Conservation (phyloP, 306 rosid genomes). For the Lagenaria siceraria region DNA sequence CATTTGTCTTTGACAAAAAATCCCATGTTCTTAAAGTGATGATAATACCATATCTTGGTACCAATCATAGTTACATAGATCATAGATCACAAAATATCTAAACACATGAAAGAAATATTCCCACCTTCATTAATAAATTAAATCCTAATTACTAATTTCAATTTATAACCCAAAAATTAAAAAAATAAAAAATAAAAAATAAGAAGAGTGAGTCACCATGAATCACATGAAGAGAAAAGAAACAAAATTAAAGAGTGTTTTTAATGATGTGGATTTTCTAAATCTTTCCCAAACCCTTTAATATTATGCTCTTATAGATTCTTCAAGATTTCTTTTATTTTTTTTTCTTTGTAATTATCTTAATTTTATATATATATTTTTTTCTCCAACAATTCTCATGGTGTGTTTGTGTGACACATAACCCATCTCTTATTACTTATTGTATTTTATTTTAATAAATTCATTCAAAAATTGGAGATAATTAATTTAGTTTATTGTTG, state of each 20-base stretch:
- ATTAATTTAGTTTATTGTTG: background rate
- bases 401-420: background rate
- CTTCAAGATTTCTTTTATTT: background rate
- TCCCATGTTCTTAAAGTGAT: slow-evolving; percentile 7
- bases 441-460: background rate
- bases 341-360: background rate
- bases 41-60: background rate
- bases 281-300: background rate
- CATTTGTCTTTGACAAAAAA: slow-evolving; percentile 1
- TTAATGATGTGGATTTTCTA: slow-evolving; percentile 4
- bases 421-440: background rate
- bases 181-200: background rate
- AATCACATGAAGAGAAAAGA: slow-evolving; percentile 8
- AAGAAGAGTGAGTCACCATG: slow-evolving; percentile 8
- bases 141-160: background rate
- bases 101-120: slow-evolving; percentile 76
- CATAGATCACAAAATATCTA: slow-evolving; percentile 32
- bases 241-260: slow-evolving; percentile 17
- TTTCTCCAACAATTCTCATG: background rate
- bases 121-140: slow-evolving; percentile 12
- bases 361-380: background rate
- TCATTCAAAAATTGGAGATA: background rate
- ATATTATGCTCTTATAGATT: background rate
- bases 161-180: background rate
- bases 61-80: slow-evolving; percentile 11